Conservation (phyloP, 371 early-diverging fungal species). For the Funneliformis caledonium region DNA sequence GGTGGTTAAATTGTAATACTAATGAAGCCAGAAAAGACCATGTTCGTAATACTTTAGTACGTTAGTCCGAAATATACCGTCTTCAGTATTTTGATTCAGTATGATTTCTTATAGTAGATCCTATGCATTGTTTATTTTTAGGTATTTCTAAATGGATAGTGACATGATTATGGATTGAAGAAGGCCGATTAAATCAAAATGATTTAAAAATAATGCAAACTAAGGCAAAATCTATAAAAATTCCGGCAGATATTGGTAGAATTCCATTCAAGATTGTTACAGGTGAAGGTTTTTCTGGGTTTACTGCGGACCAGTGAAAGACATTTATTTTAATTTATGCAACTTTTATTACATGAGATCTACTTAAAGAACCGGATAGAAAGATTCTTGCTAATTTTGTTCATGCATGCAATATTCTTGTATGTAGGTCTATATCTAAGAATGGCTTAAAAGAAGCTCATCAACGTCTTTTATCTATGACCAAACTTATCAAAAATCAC, state of each 20-base stretch:
- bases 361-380: not conserved
- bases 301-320: not conserved
- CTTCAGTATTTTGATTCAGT: too few species aligned
- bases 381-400: not conserved
- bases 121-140: too few species aligned
- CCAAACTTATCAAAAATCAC: too few species aligned
- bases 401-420: not conserved
- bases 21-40: too few species aligned
- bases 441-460: not conserved
- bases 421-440: not conserved
- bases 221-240: not conserved
- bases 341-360: too few species aligned
- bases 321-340: not conserved
- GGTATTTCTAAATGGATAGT: not conserved
- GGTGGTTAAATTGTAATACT: too few species aligned
- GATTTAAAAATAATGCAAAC: not conserved
- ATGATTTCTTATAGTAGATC: too few species aligned
- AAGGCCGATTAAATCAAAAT: not conserved
- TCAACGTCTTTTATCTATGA: not conserved
- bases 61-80: too few species aligned
- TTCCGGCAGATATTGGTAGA: not conserved
- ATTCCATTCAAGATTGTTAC: too few species aligned
- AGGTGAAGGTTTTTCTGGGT: not conserved
- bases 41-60: too few species aligned
- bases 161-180: not conserved